These are phyloP conservation scores for Penstemon barbatus DNA, from an alignment of 257 asterid species.

Conservation along the genomic window DNA sequence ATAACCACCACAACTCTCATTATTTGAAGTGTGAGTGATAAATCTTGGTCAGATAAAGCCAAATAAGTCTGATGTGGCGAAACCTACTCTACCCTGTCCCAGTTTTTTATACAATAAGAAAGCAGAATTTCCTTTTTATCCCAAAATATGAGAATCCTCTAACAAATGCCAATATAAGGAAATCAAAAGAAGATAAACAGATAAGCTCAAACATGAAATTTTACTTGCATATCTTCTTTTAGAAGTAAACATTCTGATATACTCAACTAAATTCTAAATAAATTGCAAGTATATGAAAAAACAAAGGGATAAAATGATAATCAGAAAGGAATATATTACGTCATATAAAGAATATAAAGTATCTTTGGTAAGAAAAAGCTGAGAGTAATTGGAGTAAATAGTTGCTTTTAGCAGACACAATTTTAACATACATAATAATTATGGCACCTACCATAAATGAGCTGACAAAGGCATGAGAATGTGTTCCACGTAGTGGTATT, in stretches of 20 bases:
- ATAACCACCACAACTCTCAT: conserved; percentile 3
- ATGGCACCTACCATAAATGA: conserved; percentile 75
- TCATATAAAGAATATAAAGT: background rate
- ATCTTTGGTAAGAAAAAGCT: conserved; percentile 3
- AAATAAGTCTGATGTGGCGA: background rate
- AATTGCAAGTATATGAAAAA: background rate
- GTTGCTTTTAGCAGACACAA: background rate
- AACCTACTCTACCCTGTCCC: background rate
- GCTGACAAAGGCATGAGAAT: conserved; percentile 99
- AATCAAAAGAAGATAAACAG: conserved; percentile 1
- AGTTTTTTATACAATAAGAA: conserved; percentile 1
- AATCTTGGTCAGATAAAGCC: background rate
- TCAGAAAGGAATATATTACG: conserved; percentile 9
- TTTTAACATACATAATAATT: background rate
- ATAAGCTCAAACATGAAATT: conserved; percentile 4
- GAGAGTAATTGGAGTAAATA: background rate
- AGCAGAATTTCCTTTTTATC: conserved; percentile 2
- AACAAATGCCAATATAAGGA: background rate
- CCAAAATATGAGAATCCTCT: conserved; percentile 4
- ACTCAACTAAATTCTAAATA: background rate
- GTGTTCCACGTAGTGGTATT: conserved; percentile 99
- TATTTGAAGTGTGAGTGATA: background rate
- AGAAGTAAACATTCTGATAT: background rate
- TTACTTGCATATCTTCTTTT: conserved; percentile 16
- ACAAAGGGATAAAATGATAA: background rate